Evolutionary conservation across 2,329 filamentous ascomycete species (phyloP), one percentile per base, ranked within the genome.

Genomic region (Claviceps arundinis): DNA sequence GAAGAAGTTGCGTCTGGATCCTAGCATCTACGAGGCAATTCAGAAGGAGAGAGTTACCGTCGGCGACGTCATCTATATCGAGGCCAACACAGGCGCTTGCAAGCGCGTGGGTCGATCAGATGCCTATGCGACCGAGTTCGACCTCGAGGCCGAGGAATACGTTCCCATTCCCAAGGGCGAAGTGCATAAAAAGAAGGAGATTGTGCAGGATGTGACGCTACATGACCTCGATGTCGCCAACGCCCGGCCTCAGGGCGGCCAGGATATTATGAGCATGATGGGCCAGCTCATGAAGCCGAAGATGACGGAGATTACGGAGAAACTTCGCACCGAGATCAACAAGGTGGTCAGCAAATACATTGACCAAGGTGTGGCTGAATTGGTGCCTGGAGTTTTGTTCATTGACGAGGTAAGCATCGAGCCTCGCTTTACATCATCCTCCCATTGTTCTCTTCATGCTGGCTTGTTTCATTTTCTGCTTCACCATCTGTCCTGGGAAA

Each of bases 231-330:
- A 98, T 64, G 85, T 97, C 56, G 93, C 93, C 58, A 98, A 98
- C 64, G 87, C 93, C 14, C 78, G 91, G 62, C 93, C 93, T 4
- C 89, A 97, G 73, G 93, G 93, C 50, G 93, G 93, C 45, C 93
- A 98, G 75, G 93, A 98, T 68, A 95, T 98, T 59, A 97, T 98
- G 90, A 96, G 90, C 74, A 97, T 98, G 93, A 97, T 98, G 91
- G 93, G 93, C 62, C 93, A 98, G 71, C 73, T 98, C 64, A 96
- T 97, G 89, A 97, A 97, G 78, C 93, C 93, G 56, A 94, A 94
- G 75, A 96, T 96, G 83, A 98, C 93, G 5, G 93, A 98, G 69
- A 97, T 98, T 64, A 98, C 93, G 34, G 93, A 98, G 71, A 98
- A 98, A 75, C 74, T 98, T 64, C 82, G 93, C 55, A 76, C 81